Conservation (phyloP, 306 rosid genomes). For the Cucumis hystrix region DNA sequence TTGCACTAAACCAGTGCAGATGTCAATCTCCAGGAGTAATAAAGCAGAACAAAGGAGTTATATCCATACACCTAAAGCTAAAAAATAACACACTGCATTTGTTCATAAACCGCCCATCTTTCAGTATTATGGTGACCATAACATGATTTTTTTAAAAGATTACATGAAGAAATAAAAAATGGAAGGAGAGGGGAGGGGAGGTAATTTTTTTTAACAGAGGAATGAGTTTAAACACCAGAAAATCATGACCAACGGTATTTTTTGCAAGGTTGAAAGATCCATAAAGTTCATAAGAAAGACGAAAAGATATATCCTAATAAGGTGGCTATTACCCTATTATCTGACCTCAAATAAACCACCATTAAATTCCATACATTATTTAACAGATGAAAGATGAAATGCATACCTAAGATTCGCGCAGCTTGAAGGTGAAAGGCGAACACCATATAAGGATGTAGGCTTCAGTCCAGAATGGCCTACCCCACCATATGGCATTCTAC, state of each 20-base stretch:
- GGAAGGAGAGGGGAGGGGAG: background rate
- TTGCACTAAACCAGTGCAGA: slow-evolving; percentile 16
- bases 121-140: background rate
- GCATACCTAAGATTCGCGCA: slow-evolving; percentile 12
- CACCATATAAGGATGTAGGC: slow-evolving; percentile 9
- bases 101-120: background rate
- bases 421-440: slow-evolving; percentile 15
- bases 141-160: background rate
- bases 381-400: background rate
- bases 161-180: background rate
- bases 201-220: background rate
- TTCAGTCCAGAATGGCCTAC: background rate
- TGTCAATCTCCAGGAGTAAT: background rate
- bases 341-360: background rate
- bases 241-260: background rate
- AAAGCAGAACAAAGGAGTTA: background rate
- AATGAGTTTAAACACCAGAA: background rate
- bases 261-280: background rate
- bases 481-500: slow-evolving; percentile 13
- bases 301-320: background rate
- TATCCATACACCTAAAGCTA: background rate
- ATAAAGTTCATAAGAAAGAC: background rate
- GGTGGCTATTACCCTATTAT: background rate
- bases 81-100: background rate
- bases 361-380: background rate